Base-by-base conservation (phyloP, 768 basidiomycete genomes). In the Mrakia blollopis region DNA sequence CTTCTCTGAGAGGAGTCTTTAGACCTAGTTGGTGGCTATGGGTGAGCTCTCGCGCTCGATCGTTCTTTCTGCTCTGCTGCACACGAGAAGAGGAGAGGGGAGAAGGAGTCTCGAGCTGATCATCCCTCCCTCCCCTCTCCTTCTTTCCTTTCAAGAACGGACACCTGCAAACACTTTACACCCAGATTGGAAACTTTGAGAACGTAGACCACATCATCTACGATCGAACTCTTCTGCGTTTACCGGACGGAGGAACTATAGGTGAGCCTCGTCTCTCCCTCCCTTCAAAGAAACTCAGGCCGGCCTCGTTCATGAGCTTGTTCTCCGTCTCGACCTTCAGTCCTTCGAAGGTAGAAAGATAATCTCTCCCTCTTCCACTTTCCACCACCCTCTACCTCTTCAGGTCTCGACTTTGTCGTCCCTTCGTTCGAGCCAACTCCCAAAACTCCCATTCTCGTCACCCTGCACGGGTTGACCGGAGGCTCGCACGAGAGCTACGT, bases 401-500 rank as follows among this genome's bases (percentile, higher is more conserved):
- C 68, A 23, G 78, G 78, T 1, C 75, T 85, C 68, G 84, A 85
- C 73, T 81, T 74, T 62, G 68, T 63, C 54, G 63, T 85, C 54
- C 80, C 83, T 0, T 81, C 81, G 10, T 63, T 80, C 13, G 60
- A 80, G 65, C 39, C 80, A 39, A 69, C 77, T 14, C 75, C 78
- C 32, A 80, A 85, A 3, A 79, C 86, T 8, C 87, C 88, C 0
- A 84, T 86, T 47, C 81, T 86, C 54, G 82, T 86, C 21, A 82
- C 84, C 9, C 79, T 85, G 57, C 87, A 88, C 77, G 87, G 87
- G 7, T 80, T 87, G 32, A 84, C 86, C 10, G 87, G 87, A 78
- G 87, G 87, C 14, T 52, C 41, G 13, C 73, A 78, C 47, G 77
- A 78, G 60, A 74, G 90, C 28, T 98, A 97, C 81, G 92, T 97